Evolutionary conservation across 1,284 basidiomycete species (phyloP), one percentile per base, ranked within the genome.

Genomic region (Sanghuangporus sanghuang): DNA sequence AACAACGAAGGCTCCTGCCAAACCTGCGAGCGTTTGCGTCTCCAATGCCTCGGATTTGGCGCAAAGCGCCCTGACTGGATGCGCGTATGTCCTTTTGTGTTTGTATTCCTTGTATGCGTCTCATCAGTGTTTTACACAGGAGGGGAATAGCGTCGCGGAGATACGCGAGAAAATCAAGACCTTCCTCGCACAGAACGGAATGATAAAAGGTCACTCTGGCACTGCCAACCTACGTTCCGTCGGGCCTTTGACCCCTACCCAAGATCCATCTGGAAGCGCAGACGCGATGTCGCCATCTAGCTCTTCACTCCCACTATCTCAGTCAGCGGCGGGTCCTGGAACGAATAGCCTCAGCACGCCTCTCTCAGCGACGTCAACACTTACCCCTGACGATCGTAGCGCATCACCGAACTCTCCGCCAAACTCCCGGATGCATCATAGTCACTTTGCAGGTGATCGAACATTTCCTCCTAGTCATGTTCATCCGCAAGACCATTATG

Each of bases 21-120:
- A 69, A 92, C 90, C 0, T 94, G 92, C 68, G 79, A 82, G 44
- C 86, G 92, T 55, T 84, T 94, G 35, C 81, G 85, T 38, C 81
- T 94, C n/a, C 87, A 94, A 67, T 94, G 92, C 68, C 83, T 94
- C 52, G 92, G 92, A 27, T 94, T 90, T 72, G 89, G 90, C 52
- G 83, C 84, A 21, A 92, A 92, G 70, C 85, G 92, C 57, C 90
- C 90, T 11, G 88, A 91, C n/a, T 93, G 89, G 89, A 78, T 93
- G 70, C 82, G 87, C 74, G 90, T 92, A 72, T 16, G 46, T 52
- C 60, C 52, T 52, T 48, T 8, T 57, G 38, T 46, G 58, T 56
- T 62, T 21, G 16, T 64, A n/a, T 65, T 63, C 39, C 3, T 12
- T 46, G 21, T 46, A 46, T 61, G 7, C 68, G 35, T 50, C 36